A percentile compares a stretch with the other conserved stretches of the same genome.
Conservation (phyloP, 73 alveolate genomes). For the Symbiodinium pilosum region DNA sequence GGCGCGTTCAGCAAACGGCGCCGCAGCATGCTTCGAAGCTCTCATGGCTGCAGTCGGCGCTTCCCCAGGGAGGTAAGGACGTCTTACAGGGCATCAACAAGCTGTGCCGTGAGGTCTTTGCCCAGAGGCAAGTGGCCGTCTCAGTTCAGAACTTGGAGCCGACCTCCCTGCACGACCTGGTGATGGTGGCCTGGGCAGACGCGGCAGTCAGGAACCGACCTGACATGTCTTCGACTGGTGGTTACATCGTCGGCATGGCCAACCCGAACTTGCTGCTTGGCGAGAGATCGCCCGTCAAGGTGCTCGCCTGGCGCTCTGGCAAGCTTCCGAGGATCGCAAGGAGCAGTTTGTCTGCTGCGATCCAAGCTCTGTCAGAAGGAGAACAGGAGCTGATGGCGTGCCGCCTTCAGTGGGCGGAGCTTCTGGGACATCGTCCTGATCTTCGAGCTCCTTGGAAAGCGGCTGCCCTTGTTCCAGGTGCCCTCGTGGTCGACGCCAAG, state of each 20-base stretch:
- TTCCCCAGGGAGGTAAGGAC: neutral
- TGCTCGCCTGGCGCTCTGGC: neutral
- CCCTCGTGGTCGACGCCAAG: neutral
- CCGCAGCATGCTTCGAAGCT: constrained; percentile 22
- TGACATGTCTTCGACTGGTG: neutral
- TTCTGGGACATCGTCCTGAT: neutral
- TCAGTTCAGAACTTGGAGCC: neutral
- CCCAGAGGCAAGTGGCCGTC: neutral
- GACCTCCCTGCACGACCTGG: neutral
- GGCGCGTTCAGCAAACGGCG: neutral
- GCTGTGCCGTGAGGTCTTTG: neutral
- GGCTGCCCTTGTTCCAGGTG: neutral
- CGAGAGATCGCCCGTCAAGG: neutral
- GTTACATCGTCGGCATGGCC: neutral
- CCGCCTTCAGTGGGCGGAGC: neutral
- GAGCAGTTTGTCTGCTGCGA: neutral
- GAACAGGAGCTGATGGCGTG: neutral
- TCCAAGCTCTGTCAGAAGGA: neutral
- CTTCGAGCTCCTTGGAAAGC: too few species aligned
- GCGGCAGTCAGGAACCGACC: neutral
- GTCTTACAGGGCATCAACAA: neutral
- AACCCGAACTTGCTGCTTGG: neutral
- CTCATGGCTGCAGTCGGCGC: neutral
- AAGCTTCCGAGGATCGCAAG: neutral
- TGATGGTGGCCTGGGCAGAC: neutral